A percentile compares a stretch with the other conserved stretches of the same genome.
These are phyloP conservation scores for Phytophthora multivora DNA, from an alignment of 352 stramenopile species.

Conservation along the genomic window DNA sequence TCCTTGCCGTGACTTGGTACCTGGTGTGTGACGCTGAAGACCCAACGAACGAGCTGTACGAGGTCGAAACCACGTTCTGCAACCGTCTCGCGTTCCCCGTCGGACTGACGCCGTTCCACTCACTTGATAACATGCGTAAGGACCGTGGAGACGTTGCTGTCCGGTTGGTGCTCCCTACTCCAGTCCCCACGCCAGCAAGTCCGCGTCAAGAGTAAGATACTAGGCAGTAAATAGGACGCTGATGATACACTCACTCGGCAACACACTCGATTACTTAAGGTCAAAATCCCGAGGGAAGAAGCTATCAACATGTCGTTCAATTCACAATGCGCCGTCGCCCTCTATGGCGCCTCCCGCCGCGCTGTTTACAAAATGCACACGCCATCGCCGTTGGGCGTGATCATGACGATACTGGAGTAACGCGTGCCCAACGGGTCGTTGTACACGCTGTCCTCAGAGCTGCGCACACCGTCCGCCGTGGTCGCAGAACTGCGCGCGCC, in stretches of 20 bases:
- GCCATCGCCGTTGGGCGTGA: conserved; percentile 80
- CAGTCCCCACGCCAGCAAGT: not conserved
- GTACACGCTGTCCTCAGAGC: conserved; percentile 68
- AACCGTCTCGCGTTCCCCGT: conserved; percentile 69
- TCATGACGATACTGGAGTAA: conserved; percentile 89
- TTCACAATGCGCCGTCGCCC: conserved; percentile 25
- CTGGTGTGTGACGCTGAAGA: conserved; percentile 71
- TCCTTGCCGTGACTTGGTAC: conserved; percentile 70
- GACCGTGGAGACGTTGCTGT: conserved; percentile 53
- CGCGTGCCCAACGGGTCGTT: conserved; percentile 76
- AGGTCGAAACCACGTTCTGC: conserved; percentile 60
- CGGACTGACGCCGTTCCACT: conserved; percentile 58
- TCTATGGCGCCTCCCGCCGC: conserved; percentile 12
- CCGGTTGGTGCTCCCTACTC: conserved; percentile 24
- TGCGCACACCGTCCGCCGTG: conserved; percentile 41
- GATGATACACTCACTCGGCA: conserved; percentile 11
- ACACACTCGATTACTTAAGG: conserved; percentile 32
- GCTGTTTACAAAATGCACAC: conserved; percentile 73
- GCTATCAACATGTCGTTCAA: conserved; percentile 37
- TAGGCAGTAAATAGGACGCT: not conserved
- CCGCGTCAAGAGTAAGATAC: conserved; percentile 1
- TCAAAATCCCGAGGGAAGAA: conserved; percentile 28
- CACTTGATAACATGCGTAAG: conserved; percentile 50
- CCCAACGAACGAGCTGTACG: conserved; percentile 60
- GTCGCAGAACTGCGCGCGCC: conserved; percentile 45